A percentile compares a stretch with the other conserved stretches of the same genome.
Evolutionary conservation across 2,329 filamentous ascomycete genomes (phyloP).

Genomic region (Periconia macrospinosa): DNA sequence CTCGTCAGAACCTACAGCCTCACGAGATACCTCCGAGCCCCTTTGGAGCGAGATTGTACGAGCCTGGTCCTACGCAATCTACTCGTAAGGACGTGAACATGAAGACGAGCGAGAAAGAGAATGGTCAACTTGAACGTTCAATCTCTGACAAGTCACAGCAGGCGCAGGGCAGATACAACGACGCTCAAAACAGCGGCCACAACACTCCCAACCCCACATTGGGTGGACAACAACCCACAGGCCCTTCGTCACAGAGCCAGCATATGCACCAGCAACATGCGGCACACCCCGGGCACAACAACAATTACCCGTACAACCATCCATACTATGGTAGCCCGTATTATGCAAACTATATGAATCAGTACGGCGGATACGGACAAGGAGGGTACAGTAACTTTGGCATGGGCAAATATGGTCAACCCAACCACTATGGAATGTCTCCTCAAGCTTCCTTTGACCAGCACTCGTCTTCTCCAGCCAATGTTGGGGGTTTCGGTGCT

Average conservation of each 20-base stretch:
- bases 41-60: not conserved
- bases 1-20: not conserved
- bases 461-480: slow-evolving; percentile 66
- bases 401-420: slow-evolving; percentile 65
- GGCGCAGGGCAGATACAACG: slow-evolving; percentile 70
- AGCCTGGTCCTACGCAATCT: slow-evolving; percentile 5
- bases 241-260: slow-evolving; percentile 52
- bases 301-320: slow-evolving; percentile 54
- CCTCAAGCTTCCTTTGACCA: slow-evolving; percentile 61
- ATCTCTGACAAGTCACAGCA: slow-evolving; percentile 24
- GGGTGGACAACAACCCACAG: slow-evolving; percentile 54
- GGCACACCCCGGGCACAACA: slow-evolving; percentile 46
- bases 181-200: slow-evolving; percentile 83
- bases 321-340: slow-evolving; percentile 66
- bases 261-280: slow-evolving; percentile 54
- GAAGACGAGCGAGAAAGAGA: slow-evolving; percentile 5
- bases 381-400: slow-evolving; percentile 55
- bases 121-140: not conserved
- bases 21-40: not conserved
- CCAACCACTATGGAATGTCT: slow-evolving; percentile 62
- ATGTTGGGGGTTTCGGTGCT: slow-evolving; percentile 55
- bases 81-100: not conserved
- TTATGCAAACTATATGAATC: slow-evolving; percentile 65
- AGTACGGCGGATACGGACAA: slow-evolving; percentile 59
- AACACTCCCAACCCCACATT: slow-evolving; percentile 83